Conservation (phyloP, 441 rosid genomes). For the Rhodomyrtus psidioides region DNA sequence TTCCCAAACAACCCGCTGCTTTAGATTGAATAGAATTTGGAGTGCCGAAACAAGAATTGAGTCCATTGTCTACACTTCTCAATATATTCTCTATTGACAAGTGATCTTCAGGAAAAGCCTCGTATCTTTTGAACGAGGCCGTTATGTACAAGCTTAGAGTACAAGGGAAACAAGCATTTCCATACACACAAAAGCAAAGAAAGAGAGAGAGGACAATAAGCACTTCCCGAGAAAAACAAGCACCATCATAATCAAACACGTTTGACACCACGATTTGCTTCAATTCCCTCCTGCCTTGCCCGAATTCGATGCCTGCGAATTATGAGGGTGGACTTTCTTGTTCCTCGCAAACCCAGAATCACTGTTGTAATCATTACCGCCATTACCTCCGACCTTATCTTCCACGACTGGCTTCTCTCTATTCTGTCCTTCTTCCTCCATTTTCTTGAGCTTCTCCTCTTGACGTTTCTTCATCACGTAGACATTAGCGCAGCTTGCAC, state of each 20-base stretch:
- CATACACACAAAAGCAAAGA: not conserved
- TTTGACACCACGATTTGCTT: not conserved
- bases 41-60: not conserved
- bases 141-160: not conserved
- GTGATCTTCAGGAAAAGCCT: not conserved
- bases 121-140: not conserved
- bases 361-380: not conserved
- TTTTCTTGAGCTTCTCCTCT: conserved; percentile 31
- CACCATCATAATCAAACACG: not conserved
- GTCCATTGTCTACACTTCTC: not conserved
- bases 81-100: not conserved
- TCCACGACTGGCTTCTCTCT: not conserved
- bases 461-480: conserved; percentile 25
- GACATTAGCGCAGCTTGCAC: conserved; percentile 27
- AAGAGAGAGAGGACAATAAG: not conserved
- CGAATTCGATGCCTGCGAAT: not conserved
- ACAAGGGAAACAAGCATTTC: not conserved
- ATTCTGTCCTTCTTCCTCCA: conserved; percentile 9
- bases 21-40: not conserved
- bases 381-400: not conserved
- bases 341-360: not conserved
- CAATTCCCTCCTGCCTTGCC: not conserved
- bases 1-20: not conserved
- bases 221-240: not conserved
- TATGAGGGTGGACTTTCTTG: conserved; percentile 28